Conservation (phyloP, 352 stramenopile species). For the Globisporangium alternatum region DNA sequence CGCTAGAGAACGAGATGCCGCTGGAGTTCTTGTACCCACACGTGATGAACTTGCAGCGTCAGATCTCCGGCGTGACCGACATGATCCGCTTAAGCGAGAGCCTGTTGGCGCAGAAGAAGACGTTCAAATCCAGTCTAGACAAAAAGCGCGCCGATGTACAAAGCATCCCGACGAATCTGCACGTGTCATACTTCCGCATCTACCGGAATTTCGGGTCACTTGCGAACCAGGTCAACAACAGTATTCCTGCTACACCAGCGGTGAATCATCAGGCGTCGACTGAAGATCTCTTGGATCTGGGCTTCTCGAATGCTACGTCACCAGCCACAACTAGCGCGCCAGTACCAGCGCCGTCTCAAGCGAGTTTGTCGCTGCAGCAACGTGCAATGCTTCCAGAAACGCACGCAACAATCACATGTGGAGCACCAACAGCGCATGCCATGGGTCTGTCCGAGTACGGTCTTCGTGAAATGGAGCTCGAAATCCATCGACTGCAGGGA, state of each 20-base stretch:
- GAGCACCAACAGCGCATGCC: constrained; percentile 75
- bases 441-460: constrained; percentile 76
- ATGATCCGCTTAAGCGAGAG: constrained; percentile 68
- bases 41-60: constrained; percentile 62
- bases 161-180: constrained; percentile 79
- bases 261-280: constrained; percentile 35
- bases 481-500: constrained; percentile 66
- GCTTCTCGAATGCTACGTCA: constrained; percentile 19
- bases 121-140: constrained; percentile 82
- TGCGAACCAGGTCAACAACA: constrained; percentile 8
- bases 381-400: constrained; percentile 47
- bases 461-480: constrained; percentile 79
- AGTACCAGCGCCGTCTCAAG: constrained; percentile 2
- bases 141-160: constrained; percentile 83
- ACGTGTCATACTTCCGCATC: constrained; percentile 85
- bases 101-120: constrained; percentile 66
- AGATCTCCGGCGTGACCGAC: constrained; percentile 54
- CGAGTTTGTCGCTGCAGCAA: constrained; percentile 32
- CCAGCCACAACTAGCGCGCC: neutral
- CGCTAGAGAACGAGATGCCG: constrained; percentile 64
- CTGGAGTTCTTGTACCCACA: constrained; percentile 72
- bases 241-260: constrained; percentile 11
- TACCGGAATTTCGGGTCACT: constrained; percentile 50
- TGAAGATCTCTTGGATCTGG: constrained; percentile 54
- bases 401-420: constrained; percentile 74